Evolutionary conservation across 768 basidiomycete species (phyloP), one percentile per base, ranked within the genome.

Genomic region (Phanerochaete carnosa): DNA sequence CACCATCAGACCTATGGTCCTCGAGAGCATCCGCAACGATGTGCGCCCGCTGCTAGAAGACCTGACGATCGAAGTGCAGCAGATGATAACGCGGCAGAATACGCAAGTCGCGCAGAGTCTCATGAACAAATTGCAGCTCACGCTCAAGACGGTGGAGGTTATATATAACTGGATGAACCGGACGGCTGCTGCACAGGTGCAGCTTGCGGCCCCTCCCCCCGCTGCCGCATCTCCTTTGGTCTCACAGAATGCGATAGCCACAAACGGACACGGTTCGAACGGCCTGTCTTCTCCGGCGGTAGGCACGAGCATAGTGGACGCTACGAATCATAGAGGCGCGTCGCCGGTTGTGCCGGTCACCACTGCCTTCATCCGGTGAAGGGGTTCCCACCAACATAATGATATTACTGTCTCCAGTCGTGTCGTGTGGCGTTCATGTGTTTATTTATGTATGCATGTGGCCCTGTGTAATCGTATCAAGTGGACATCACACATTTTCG

Each of bases 121-220:
- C 23, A 49, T 62, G 61, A 30, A 51, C 12, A 64, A 69, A 49
- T 53, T 70, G 28, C 22, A 29, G 0, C 58, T 63, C 0, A 60
- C 66, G 13, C 43, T 68, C 9, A 57, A 62, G 26, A 62, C 64
- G 9, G 64, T 65, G 25, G 59, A 69, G n/a, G 53, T 59, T 4
- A 63, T 70, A 15, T 57, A 58, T 2, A 59, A 51, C 0, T 71
- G 62, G 64, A 50, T 69, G 54, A 61, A 69, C 15, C 43, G 46
- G 8, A 11, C 28, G n/a, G 11, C 16, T 23, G 16, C 30, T 22
- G 30, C 50, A 7, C 49, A 26, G 25, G 19, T 26, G 28, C 49
- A 11, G 12, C 25, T 29, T 23, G 25, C 23, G 26, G 16, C 49
- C 26, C 25, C 28, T 26, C 49, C 49, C 12, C 25, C 26, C 49